Evolutionary conservation across 441 rosid genomes (phyloP), one percentile per base, ranked within the genome.

Genomic region (Arabidopsis lyrata): DNA sequence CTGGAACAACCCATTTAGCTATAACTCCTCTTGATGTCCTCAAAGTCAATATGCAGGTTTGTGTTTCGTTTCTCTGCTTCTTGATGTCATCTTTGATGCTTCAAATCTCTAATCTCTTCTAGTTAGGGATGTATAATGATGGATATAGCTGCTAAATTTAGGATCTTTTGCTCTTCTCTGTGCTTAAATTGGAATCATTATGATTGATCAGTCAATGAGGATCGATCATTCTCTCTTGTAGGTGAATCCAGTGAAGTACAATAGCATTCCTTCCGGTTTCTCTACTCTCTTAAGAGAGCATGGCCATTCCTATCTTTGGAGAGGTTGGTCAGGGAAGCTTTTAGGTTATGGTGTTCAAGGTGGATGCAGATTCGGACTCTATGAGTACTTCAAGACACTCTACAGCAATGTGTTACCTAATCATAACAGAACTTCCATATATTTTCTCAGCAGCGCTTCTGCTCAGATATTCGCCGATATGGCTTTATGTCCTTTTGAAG

Each of bases 11-110:
- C 18, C 97, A 88, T 79, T 80, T 88, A 13, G 92, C 79, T 41
- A 63, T 88, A 13, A 90, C 95, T 27, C 97, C 97, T 76, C 88
- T 90, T 45, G 93, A 90, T 77, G 93, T 92, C 59, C 79, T 91
- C 48, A 87, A 91, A 79, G 95, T 91, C 63, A 85, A 86, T 66
- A 91, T 90, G 96, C 96, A 88, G 93, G 92, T 90, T 35, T 58
- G 31, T 13, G 10, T 31, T 52, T 3, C 6, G 0, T 45, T 34
- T 10, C 20, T 62, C 54, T 77, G 27, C 6, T 20, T 47, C 63
- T 68, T 73, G 45, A 45, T 47, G 22, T 44, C 15, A 15, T 12
- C 16, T 36, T 66, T 29, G 53, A 32, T 61, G 49, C 27, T 52
- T 35, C 29, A 61, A 44, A 10, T 42, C 34, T 42, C 49, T 35